phyloP scores from a whole-genome alignment of 2,329 filamentous ascomycete genomes.

The Diaporthe helianthi region DNA sequence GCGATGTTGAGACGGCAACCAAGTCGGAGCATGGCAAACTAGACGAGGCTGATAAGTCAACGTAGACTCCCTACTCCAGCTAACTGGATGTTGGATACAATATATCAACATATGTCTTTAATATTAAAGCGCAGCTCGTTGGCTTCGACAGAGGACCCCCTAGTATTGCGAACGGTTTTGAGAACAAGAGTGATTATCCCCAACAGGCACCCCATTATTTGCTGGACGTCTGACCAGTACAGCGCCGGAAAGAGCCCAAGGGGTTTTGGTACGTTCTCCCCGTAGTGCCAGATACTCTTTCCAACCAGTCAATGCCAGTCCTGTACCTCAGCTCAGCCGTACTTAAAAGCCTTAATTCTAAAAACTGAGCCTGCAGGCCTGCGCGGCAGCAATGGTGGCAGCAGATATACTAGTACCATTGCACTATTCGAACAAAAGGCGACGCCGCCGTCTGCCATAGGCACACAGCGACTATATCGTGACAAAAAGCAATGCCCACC shows the following conservation, averaged over 20 bases:
- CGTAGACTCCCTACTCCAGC: background rate
- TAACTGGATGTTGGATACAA: background rate
- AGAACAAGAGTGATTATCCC: too few relatives aligned
- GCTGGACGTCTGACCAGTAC: background rate
- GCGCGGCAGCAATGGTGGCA: slow-evolving; percentile 41
- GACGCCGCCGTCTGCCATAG: too few relatives aligned
- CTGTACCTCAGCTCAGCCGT: background rate
- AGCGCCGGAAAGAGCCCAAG: too few relatives aligned
- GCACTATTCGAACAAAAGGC: too few relatives aligned
- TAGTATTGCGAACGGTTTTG: background rate
- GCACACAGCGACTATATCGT: too few relatives aligned
- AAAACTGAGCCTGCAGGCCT: slow-evolving; percentile 46
- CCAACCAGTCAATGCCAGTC: background rate
- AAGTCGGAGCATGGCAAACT: background rate
- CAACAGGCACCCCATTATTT: background rate
- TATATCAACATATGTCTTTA: background rate
- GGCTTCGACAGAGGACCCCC: background rate
- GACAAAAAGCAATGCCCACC: too few relatives aligned
- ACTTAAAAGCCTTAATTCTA: slow-evolving; percentile 43
- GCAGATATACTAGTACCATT: too few relatives aligned
- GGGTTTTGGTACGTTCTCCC: background rate
- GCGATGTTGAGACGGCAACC: background rate
- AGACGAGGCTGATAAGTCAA: slow-evolving; percentile 3
- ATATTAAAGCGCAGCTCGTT: background rate
- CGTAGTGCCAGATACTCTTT: background rate